Conservation (phyloP, 179 eudicot species). For the Spergularia azorica region DNA sequence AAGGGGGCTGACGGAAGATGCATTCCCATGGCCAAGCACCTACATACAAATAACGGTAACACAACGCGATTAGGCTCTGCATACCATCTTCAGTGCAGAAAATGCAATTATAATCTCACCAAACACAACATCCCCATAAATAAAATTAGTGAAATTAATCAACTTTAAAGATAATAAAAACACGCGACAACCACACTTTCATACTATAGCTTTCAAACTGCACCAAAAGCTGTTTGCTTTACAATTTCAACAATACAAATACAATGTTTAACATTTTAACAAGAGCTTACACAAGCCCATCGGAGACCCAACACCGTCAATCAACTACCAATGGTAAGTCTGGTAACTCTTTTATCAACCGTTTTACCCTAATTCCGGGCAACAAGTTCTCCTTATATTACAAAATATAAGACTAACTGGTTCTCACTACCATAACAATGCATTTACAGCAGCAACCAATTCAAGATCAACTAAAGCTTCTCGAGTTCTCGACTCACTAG, state of each 20-base stretch:
- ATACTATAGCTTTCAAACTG: background rate
- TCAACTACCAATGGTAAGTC: background rate
- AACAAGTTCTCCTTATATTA: too few relatives aligned
- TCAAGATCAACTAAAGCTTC: too few relatives aligned
- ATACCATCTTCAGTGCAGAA: background rate
- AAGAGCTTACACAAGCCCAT: background rate
- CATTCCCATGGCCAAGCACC: slow-evolving; percentile 55
- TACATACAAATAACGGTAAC: slow-evolving; percentile 27
- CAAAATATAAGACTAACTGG: too few relatives aligned
- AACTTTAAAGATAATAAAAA: background rate
- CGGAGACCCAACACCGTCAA: background rate
- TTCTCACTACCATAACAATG: too few relatives aligned
- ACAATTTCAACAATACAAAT: background rate
- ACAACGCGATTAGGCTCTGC: background rate
- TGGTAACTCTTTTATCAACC: background rate
- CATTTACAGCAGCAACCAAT: too few relatives aligned
- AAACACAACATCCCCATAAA: background rate
- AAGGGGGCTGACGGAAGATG: slow-evolving; percentile 47
- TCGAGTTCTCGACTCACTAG: too few relatives aligned
- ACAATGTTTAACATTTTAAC: too few relatives aligned
- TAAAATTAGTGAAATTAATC: background rate
- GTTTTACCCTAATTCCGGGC: too few relatives aligned
- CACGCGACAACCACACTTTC: background rate
- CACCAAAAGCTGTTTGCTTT: background rate
- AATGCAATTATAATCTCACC: background rate